Percentiles rank a stretch among this genome's conserved stretches.
These are phyloP conservation scores for Fabrea salina DNA, from an alignment of 169 alveolate species.

Conservation along the genomic window DNA sequence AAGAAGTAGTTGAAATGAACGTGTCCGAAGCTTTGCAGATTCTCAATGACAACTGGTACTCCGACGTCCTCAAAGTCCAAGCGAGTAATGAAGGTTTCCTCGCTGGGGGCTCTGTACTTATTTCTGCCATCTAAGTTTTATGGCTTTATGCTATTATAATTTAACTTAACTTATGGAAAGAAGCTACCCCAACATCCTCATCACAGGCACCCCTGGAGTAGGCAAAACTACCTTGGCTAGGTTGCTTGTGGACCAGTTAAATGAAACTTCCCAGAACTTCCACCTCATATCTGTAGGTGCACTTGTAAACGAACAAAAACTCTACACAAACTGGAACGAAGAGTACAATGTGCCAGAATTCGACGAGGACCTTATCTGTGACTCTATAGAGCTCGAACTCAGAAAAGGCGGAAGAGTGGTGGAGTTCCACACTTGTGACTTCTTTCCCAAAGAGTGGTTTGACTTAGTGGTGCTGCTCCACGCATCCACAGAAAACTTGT, in stretches of 20 bases:
- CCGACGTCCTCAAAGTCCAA: too few relatives aligned
- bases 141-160: too few relatives aligned
- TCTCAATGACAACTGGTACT: too few relatives aligned
- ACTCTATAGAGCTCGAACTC: slow-evolving; percentile 45
- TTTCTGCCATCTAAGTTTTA: too few relatives aligned
- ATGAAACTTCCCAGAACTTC: slow-evolving; percentile 39
- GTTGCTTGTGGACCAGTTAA: slow-evolving; percentile 46
- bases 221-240: slow-evolving; percentile 68
- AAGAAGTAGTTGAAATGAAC: too few relatives aligned
- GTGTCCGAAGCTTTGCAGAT: too few relatives aligned
- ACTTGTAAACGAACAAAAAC: slow-evolving; percentile 53
- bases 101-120: too few relatives aligned
- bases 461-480: slow-evolving; percentile 57
- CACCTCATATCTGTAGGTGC: slow-evolving; percentile 57
- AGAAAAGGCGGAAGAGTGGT: slow-evolving; percentile 58
- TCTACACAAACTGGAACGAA: slow-evolving; percentile 66
- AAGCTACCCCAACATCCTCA: slow-evolving; percentile 56
- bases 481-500: slow-evolving; percentile 58
- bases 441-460: slow-evolving; percentile 62
- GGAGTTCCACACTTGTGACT: slow-evolving; percentile 65
- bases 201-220: slow-evolving; percentile 77
- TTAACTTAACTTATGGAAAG: slow-evolving; percentile 27
- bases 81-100: too few relatives aligned
- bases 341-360: slow-evolving; percentile 69
- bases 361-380: slow-evolving; percentile 66